Conservation (phyloP, 2,329 filamentous ascomycete species). For the Arthrobotrys sinensis region DNA sequence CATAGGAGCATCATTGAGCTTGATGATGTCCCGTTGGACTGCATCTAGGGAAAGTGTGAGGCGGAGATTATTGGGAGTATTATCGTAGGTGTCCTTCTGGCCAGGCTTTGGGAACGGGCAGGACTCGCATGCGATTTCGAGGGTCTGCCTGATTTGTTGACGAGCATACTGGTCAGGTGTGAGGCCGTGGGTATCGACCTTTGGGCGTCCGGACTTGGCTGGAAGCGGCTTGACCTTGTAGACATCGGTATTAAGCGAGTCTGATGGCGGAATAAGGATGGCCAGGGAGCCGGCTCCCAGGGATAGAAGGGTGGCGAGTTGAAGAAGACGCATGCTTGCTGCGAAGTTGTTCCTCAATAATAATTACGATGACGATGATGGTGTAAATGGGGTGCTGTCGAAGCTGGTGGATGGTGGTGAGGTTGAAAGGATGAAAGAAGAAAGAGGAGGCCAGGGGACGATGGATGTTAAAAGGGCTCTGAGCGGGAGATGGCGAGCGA, state of each 20-base stretch:
- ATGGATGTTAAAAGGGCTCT: slow-evolving; percentile 33
- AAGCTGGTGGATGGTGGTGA: slow-evolving; percentile 9
- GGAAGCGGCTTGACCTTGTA: slow-evolving; percentile 39
- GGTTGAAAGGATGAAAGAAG: slow-evolving; percentile 17
- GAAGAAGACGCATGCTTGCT: slow-evolving; percentile 48
- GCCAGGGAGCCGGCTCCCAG: slow-evolving; percentile 60
- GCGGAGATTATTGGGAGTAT: slow-evolving; percentile 41
- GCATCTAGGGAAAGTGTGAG: slow-evolving; percentile 50
- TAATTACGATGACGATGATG: slow-evolving; percentile 3
- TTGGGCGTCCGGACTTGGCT: slow-evolving; percentile 21
- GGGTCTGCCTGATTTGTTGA: slow-evolving; percentile 38
- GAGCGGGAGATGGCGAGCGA: slow-evolving; percentile 12
- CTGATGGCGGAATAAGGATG: slow-evolving; percentile 52
- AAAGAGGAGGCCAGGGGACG: slow-evolving; percentile 9
- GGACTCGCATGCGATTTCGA: slow-evolving; percentile 46
- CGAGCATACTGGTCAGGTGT: slow-evolving; percentile 49
- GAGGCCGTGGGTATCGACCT: slow-evolving; percentile 52
- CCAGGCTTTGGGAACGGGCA: slow-evolving; percentile 48
- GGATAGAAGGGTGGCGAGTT: slow-evolving; percentile 52
- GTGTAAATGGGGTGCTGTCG: slow-evolving; percentile 10
- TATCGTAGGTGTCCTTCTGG: slow-evolving; percentile 35
- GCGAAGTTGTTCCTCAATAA: background rate
- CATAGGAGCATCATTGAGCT: slow-evolving; percentile 43
- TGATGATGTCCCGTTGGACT: slow-evolving; percentile 41
- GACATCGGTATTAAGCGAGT: slow-evolving; percentile 42